Percentiles rank a stretch among this genome's conserved stretches.
phyloP scores from a whole-genome alignment of 768 basidiomycete genomes.

The Leucogyrophana mollusca region DNA sequence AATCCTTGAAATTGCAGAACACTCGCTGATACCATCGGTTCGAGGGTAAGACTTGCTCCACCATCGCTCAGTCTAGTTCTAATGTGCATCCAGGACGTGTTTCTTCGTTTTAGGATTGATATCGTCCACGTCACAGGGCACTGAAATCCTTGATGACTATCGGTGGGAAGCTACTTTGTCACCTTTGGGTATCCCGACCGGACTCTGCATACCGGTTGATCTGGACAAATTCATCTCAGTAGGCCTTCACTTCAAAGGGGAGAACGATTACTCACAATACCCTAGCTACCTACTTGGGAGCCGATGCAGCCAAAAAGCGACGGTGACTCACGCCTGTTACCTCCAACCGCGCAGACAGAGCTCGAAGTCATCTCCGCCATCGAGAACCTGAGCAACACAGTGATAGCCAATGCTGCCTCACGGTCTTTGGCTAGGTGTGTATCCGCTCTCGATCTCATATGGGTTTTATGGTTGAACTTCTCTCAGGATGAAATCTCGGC shows the following conservation, averaged over 20 bases:
- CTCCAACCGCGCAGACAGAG: conserved; percentile 69
- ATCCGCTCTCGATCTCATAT: conserved; percentile 1
- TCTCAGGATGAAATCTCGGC: conserved; percentile 71
- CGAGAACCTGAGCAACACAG: conserved; percentile 92
- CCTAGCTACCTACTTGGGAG: conserved; percentile 75
- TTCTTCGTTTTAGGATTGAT: conserved; percentile 94
- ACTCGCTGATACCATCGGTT: conserved; percentile 86
- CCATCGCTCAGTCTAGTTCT: conserved; percentile 1
- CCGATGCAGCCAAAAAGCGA: conserved; percentile 28
- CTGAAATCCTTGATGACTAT: conserved; percentile 90
- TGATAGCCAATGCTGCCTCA: conserved; percentile 93
- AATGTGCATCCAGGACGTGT: conserved; percentile 67
- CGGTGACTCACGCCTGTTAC: conserved; percentile 50
- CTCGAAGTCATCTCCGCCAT: conserved; percentile 86
- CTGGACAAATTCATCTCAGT: conserved; percentile 80
- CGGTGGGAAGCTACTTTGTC: conserved; percentile 91
- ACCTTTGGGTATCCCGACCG: conserved; percentile 83
- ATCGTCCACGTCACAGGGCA: conserved; percentile 87
- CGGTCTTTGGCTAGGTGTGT: conserved; percentile 80
- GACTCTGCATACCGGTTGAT: conserved; percentile 87
- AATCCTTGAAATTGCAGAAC: conserved; percentile 88
- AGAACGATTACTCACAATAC: conserved; percentile 2
- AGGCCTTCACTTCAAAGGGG: conserved; percentile 25
- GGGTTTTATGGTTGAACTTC: neutral
- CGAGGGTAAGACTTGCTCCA: conserved; percentile 75